Evolutionary conservation across 495 filamentous ascomycete species (phyloP), one percentile per base, ranked within the genome.

Genomic region (Melanomma pulvis-pyrius): DNA sequence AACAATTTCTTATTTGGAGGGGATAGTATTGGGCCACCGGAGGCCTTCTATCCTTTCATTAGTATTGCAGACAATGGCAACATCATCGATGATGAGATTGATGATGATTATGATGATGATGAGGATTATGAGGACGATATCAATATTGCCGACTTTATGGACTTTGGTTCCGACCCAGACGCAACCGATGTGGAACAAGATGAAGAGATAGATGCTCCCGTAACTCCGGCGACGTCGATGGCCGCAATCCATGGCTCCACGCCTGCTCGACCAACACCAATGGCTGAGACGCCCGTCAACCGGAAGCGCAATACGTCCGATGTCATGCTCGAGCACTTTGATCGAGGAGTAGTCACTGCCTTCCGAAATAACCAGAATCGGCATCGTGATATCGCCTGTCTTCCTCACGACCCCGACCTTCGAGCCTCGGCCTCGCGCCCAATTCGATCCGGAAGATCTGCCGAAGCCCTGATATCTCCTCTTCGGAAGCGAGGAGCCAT

Each of bases 331-430:
- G 85, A 85, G 57, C 90, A 92, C 61, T 85, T 92, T 58, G 85
- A 88, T 68, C 80, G 83, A 47, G 84, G 86, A 56, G 82, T 87
- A 39, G 89, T 92, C 63, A 89, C 88, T 32, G 88, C 90, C 8
- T 94, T 93, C 79, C 89, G 90, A 44, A 85, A 85, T 39, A 90
- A 92, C 71, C 88, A 93, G 74, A 85, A 85, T 72, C 86, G 87
- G 7, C 67, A 59, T 29, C 61, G 69, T 8, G 61, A 65, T 32
- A n/a, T 71, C 29, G 53, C 71, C 24, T 48, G 71, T 50, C 68
- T 68, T 19, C 71, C 68, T 21, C 50, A 68, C 26, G 60, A 68
- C 32, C 68, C 71, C 12, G 50, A 55, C 25, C 49, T 65, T 30
- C 68, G 68, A 6, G 68, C 71, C 9, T 70, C 67, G 21, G 61